A percentile compares a stretch with the other conserved stretches of the same genome.
These are phyloP conservation scores for Aspergillus wentii DNA, from an alignment of 495 filamentous ascomycete genomes.

Conservation along the genomic window DNA sequence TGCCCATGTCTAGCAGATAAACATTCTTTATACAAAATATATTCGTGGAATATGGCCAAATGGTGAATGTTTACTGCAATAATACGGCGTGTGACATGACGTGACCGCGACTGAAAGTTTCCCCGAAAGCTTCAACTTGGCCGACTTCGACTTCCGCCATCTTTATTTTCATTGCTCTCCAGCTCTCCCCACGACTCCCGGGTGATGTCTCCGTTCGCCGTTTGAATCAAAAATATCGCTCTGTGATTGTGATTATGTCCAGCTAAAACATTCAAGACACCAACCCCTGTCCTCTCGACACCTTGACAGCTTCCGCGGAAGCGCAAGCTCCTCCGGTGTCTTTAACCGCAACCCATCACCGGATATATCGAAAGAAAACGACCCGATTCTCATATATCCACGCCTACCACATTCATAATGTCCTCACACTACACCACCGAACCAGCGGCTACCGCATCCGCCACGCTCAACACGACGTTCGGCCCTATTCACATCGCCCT, in stretches of 20 bases:
- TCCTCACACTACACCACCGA: conserved; percentile 89
- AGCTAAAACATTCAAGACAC: too few relatives aligned
- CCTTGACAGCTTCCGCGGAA: too few relatives aligned
- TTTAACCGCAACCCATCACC: too few relatives aligned
- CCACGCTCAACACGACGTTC: conserved; percentile 79
- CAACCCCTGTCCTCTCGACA: too few relatives aligned
- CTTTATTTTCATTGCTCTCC: conserved; percentile 1
- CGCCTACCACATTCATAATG: too few relatives aligned
- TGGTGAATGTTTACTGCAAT: background rate
- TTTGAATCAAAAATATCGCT: too few relatives aligned
- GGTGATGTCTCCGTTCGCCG: too few relatives aligned
- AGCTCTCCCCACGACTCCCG: background rate
- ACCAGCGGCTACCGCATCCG: conserved; percentile 85
- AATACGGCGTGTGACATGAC: conserved; percentile 6
- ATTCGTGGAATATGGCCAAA: conserved; percentile 1
- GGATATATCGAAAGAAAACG: too few relatives aligned
- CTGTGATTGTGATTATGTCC: too few relatives aligned
- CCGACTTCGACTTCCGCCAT: background rate
- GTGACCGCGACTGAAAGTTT: conserved; percentile 10
- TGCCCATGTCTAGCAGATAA: background rate
- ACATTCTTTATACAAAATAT: background rate
- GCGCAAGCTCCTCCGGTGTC: too few relatives aligned
- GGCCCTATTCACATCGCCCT: conserved; percentile 88
- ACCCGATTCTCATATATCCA: too few relatives aligned
- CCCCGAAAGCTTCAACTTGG: conserved; percentile 15